phyloP scores from a whole-genome alignment of 2,329 filamentous ascomycete species.

The Pseudogymnoascus sp. region DNA sequence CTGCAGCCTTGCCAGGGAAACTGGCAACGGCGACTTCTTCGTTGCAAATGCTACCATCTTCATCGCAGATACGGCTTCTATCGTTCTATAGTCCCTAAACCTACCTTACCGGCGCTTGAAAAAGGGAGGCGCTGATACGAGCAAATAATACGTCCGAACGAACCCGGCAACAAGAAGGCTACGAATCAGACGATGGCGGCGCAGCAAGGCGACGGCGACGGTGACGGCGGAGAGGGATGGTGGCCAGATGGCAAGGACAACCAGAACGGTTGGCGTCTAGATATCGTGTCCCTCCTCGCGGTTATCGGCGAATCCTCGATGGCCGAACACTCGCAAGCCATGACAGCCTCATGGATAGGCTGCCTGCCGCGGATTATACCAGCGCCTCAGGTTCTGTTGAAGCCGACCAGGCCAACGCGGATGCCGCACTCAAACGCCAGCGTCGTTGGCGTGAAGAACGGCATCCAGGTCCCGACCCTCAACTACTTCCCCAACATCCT shows the following conservation, averaged over 20 bases:
- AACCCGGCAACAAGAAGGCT: neutral
- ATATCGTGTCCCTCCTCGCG: slow-evolving; percentile 54
- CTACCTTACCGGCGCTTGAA: neutral
- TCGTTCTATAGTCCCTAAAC: neutral
- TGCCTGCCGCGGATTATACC: slow-evolving; percentile 52
- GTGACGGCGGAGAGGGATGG: slow-evolving; percentile 24
- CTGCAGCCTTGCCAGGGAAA: neutral
- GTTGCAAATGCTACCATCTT: neutral
- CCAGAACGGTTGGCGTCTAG: slow-evolving; percentile 43
- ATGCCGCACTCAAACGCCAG: slow-evolving; percentile 47
- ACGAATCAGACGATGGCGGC: neutral
- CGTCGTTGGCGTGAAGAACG: slow-evolving; percentile 51
- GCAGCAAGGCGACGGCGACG: neutral
- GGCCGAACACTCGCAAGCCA: slow-evolving; percentile 47
- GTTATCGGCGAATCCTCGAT: slow-evolving; percentile 55
- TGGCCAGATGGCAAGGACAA: slow-evolving; percentile 35
- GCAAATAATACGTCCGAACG: neutral
- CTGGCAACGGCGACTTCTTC: neutral
- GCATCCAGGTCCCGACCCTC: slow-evolving; percentile 44
- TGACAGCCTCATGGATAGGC: slow-evolving; percentile 50
- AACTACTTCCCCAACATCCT: slow-evolving; percentile 57
- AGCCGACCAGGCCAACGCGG: slow-evolving; percentile 44
- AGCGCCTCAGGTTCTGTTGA: slow-evolving; percentile 54
- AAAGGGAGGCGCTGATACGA: neutral
- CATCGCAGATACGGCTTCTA: neutral